Conservation (phyloP, 352 stramenopile genomes). For the Blastocystis sp. region DNA sequence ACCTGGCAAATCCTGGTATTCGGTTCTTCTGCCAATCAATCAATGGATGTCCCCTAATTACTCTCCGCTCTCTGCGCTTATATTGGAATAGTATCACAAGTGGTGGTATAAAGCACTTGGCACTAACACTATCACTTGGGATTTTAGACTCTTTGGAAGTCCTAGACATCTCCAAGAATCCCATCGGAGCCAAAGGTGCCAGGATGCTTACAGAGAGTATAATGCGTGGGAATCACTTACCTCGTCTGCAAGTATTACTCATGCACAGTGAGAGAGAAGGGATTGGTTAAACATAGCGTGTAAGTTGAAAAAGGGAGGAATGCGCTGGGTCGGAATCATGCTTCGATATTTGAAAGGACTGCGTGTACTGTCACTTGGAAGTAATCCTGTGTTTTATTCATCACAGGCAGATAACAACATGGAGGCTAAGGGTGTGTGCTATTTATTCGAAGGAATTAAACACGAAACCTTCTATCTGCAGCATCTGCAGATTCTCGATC, state of each 20-base stretch:
- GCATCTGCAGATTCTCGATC: slow-evolving; percentile 12
- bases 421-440: background rate
- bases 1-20: slow-evolving; percentile 8
- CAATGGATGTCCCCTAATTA: slow-evolving; percentile 32
- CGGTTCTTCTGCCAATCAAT: background rate
- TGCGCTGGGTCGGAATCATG: background rate
- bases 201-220: slow-evolving; percentile 9
- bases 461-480: slow-evolving; percentile 13
- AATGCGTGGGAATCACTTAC: slow-evolving; percentile 5
- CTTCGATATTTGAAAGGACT: background rate
- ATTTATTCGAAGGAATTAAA: slow-evolving; percentile 16
- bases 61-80: background rate
- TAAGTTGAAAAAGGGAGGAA: background rate
- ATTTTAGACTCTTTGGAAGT: slow-evolving; percentile 26
- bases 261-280: background rate
- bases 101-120: background rate
- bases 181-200: background rate
- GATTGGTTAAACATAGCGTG: background rate
- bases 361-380: slow-evolving; percentile 8
- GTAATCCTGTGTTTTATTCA: background rate
- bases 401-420: background rate
- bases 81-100: slow-evolving; percentile 41
- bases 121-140: background rate
- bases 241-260: background rate
- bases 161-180: slow-evolving; percentile 28